These are phyloP conservation scores for Cladosporium sp. DNA, from an alignment of 2,329 filamentous ascomycete species.

Conservation along the genomic window DNA sequence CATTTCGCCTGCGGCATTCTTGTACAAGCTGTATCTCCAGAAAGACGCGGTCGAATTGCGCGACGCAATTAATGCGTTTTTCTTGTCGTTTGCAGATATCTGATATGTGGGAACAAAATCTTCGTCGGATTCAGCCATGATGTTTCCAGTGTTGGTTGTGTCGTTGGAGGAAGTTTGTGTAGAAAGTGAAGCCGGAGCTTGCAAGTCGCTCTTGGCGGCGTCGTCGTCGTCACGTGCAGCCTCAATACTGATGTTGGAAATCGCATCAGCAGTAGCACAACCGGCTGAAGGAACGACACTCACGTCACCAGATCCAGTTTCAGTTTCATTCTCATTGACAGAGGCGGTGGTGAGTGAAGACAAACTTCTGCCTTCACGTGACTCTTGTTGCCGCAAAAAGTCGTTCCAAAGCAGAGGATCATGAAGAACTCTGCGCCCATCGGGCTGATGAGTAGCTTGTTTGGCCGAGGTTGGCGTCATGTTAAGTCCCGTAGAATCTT, in stretches of 20 bases:
- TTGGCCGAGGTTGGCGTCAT: not conserved
- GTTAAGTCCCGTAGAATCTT: not conserved
- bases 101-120: conserved; percentile 29
- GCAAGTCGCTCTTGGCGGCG: conserved; percentile 14
- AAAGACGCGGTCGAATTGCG: conserved; percentile 33
- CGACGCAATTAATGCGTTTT: conserved; percentile 34
- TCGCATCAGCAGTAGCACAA: not conserved
- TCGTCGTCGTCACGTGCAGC: conserved; percentile 8
- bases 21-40: conserved; percentile 72
- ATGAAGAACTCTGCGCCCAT: not conserved
- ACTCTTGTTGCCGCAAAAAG: not conserved
- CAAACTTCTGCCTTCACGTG: not conserved
- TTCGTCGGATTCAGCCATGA: conserved; percentile 18
- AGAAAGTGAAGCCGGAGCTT: conserved; percentile 10
- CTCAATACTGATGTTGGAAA: not conserved
- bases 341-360: not conserved
- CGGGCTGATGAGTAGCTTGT: not conserved
- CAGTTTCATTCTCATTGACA: not conserved
- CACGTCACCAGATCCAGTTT: not conserved
- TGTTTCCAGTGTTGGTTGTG: not conserved
- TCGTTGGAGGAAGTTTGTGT: not conserved
- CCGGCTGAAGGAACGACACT: not conserved
- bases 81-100: conserved; percentile 33
- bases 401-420: conserved; percentile 1
- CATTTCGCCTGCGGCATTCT: conserved; percentile 54